phyloP scores from a whole-genome alignment of 2,329 filamentous ascomycete species.

The Elsinoe arachidis region DNA sequence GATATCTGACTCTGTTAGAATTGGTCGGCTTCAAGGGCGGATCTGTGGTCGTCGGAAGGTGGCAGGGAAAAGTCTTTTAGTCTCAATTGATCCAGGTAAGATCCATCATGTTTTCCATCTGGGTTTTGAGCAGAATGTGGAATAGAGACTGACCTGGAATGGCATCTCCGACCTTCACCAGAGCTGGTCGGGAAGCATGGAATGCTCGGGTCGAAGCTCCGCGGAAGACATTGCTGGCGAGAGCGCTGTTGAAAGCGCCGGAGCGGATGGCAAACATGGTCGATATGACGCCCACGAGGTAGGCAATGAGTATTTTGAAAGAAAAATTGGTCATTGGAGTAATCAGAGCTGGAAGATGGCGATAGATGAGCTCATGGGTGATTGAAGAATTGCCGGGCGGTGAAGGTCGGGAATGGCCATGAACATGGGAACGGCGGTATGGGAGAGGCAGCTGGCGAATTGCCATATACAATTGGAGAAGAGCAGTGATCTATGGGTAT shows the following conservation, averaged over 20 bases:
- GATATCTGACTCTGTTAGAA: slow-evolving; percentile 36
- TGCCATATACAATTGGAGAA: not conserved
- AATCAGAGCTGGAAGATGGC: not conserved
- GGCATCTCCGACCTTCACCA: slow-evolving; percentile 69
- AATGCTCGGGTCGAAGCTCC: slow-evolving; percentile 37
- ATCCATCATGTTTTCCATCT: no score
- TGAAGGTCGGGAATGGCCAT: not conserved
- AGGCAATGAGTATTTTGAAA: not conserved
- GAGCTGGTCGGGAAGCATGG: slow-evolving; percentile 53
- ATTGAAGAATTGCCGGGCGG: slow-evolving; percentile 4
- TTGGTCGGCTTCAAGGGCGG: no score
- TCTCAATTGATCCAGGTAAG: no score
- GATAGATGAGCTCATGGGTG: not conserved
- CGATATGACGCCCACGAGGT: slow-evolving; percentile 2
- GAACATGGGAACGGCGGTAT: not conserved
- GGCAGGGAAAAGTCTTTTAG: no score
- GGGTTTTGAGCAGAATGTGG: no score
- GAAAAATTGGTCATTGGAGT: not conserved
- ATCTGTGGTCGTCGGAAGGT: no score
- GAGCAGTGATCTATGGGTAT: not conserved
- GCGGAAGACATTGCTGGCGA: slow-evolving; percentile 14
- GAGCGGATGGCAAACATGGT: slow-evolving; percentile 14
- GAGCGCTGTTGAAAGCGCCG: slow-evolving; percentile 15
- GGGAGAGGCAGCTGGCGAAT: not conserved
- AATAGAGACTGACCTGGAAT: slow-evolving; percentile 45